phyloP scores from a whole-genome alignment of 768 basidiomycete species.

The Calocybe indica region DNA sequence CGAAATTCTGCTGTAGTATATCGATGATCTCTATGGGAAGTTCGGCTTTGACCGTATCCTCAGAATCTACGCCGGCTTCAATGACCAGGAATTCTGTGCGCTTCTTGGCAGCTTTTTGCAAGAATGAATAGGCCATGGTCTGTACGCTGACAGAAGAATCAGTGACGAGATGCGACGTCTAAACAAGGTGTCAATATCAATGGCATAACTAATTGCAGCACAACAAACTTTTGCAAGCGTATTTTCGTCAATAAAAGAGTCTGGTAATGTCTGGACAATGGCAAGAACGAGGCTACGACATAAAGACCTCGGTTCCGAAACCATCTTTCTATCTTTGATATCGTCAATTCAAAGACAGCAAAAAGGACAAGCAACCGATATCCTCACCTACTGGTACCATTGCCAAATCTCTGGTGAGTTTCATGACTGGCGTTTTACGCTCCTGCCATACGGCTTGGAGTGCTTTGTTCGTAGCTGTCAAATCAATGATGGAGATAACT shows the following conservation, averaged over 20 bases:
- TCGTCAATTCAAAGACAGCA: not conserved
- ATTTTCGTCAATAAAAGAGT: slow-evolving; percentile 52
- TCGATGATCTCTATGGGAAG: slow-evolving; percentile 65
- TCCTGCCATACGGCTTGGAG: slow-evolving; percentile 67
- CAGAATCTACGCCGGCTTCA: slow-evolving; percentile 77
- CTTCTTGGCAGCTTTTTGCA: slow-evolving; percentile 63
- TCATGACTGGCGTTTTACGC: slow-evolving; percentile 45
- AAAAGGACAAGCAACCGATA: not conserved
- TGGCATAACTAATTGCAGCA: not conserved
- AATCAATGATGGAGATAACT: slow-evolving; percentile 61
- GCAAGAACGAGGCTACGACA: slow-evolving; percentile 67
- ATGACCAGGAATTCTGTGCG: slow-evolving; percentile 82
- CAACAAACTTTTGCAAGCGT: slow-evolving; percentile 56
- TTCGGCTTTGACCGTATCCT: slow-evolving; percentile 42
- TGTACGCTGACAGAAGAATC: slow-evolving; percentile 65
- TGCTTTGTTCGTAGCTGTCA: slow-evolving; percentile 65
- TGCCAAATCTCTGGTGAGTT: slow-evolving; percentile 56
- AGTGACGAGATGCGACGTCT: slow-evolving; percentile 79
- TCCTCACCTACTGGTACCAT: slow-evolving; percentile 46
- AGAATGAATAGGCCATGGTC: slow-evolving; percentile 69
- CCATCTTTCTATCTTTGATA: slow-evolving; percentile 14
- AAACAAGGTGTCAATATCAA: not conserved
- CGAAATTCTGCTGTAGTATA: slow-evolving; percentile 48
- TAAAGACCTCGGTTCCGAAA: slow-evolving; percentile 45
- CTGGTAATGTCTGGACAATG: slow-evolving; percentile 62